Percentiles rank a stretch among this genome's conserved stretches.
These are phyloP conservation scores for Penicillium desertorum DNA, from an alignment of 495 filamentous ascomycete genomes.

Conservation along the genomic window DNA sequence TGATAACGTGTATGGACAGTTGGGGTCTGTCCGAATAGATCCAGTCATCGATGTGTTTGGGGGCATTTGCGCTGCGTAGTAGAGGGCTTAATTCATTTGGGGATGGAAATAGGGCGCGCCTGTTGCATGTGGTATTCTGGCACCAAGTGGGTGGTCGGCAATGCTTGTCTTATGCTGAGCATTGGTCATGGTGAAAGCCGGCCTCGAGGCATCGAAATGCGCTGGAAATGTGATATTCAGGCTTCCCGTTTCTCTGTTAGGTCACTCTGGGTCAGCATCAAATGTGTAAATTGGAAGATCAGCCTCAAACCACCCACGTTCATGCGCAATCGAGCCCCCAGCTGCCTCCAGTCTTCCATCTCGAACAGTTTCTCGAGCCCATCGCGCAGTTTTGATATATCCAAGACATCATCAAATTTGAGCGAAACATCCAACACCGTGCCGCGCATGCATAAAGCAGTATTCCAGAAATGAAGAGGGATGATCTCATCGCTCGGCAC, in stretches of 20 bases:
- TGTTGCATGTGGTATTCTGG: background rate
- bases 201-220: background rate
- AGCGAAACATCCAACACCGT: background rate
- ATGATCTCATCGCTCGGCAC: background rate
- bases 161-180: background rate
- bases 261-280: background rate
- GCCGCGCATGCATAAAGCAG: slow-evolving; percentile 1
- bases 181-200: slow-evolving; percentile 1
- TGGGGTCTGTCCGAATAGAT: background rate
- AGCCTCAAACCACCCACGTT: background rate
- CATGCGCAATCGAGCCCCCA: slow-evolving; percentile 2
- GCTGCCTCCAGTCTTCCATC: background rate
- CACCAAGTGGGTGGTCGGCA: background rate
- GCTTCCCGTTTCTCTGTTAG: background rate
- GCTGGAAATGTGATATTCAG: background rate
- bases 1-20: background rate
- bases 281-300: no score
- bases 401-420: slow-evolving; percentile 1
- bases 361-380: background rate
- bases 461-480: slow-evolving; percentile 4
- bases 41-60: slow-evolving; percentile 1
- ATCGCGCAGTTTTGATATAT: background rate
- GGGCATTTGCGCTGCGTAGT: background rate
- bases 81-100: background rate
- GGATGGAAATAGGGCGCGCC: background rate